Percentiles rank a stretch among this genome's conserved stretches.
Conservation (phyloP, 2,329 filamentous ascomycete species). For the Dactylellina haptotyla region DNA sequence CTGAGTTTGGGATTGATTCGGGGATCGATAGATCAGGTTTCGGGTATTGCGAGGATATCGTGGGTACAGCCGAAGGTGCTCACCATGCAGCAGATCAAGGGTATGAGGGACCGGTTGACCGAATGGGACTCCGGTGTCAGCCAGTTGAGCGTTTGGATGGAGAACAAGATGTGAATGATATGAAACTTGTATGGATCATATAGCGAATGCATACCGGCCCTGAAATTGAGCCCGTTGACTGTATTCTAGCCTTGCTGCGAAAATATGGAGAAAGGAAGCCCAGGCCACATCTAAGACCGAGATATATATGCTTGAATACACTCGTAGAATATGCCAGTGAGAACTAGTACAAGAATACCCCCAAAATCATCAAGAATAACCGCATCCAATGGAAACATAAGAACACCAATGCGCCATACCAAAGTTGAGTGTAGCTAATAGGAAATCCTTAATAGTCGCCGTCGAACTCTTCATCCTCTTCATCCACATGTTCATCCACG, state of each 20-base stretch:
- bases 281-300: no score
- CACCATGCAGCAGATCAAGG: constrained; percentile 92
- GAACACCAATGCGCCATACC: no score
- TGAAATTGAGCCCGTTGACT: neutral
- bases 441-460: no score
- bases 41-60: constrained; percentile 90
- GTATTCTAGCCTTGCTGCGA: constrained; percentile 39
- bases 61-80: constrained; percentile 99
- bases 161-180: constrained; percentile 55
- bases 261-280: no score
- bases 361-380: no score
- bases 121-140: constrained; percentile 98
- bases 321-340: no score
- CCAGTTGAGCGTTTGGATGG: constrained; percentile 68
- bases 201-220: neutral
- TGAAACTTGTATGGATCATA: neutral
- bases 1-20: constrained; percentile 87
- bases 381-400: no score
- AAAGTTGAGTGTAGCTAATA: no score
- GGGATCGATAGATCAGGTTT: constrained; percentile 96
- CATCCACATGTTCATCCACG: no score
- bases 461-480: no score
- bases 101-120: constrained; percentile 84
- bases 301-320: no score
- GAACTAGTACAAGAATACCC: no score